Conservation (phyloP, 2,329 filamentous ascomycete species). For the Botrytis byssoidea region DNA sequence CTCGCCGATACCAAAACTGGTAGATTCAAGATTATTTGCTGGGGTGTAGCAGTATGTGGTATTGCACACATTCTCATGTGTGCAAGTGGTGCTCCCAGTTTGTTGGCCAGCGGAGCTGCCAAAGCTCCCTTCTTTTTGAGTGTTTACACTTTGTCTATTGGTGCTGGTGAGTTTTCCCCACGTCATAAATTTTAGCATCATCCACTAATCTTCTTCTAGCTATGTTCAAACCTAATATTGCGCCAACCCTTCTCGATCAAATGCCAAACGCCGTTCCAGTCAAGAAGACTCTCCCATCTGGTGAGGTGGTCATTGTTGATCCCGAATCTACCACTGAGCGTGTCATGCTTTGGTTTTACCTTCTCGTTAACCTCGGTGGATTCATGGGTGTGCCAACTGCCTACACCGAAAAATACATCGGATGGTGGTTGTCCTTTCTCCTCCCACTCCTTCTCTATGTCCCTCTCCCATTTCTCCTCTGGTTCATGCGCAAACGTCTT, state of each 20-base stretch:
- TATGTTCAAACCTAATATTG: slow-evolving; percentile 71
- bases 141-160: slow-evolving; percentile 34
- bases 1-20: slow-evolving; percentile 64
- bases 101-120: slow-evolving; percentile 60
- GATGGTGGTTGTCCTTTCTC: slow-evolving; percentile 50
- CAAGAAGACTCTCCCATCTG: slow-evolving; percentile 48
- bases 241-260: slow-evolving; percentile 61
- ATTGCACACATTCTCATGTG: slow-evolving; percentile 62
- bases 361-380: slow-evolving; percentile 67
- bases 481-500: slow-evolving; percentile 43
- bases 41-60: slow-evolving; percentile 51
- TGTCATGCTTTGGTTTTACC: slow-evolving; percentile 54
- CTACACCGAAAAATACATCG: slow-evolving; percentile 48
- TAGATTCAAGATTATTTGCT: slow-evolving; percentile 61
- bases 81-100: slow-evolving; percentile 59
- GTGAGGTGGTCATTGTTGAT: slow-evolving; percentile 60
- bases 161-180: slow-evolving; percentile 40
- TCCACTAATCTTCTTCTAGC: slow-evolving; percentile 52
- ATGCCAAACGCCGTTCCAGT: slow-evolving; percentile 44
- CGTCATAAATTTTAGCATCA: slow-evolving; percentile 54
- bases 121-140: slow-evolving; percentile 47
- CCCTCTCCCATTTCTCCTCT: slow-evolving; percentile 53
- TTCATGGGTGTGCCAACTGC: slow-evolving; percentile 45
- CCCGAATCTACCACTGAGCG: slow-evolving; percentile 56
- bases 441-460: slow-evolving; percentile 60